Evolutionary conservation across 331 rosid species (phyloP), one percentile per base, ranked within the genome.

Genomic region (Malus hybrid): DNA sequence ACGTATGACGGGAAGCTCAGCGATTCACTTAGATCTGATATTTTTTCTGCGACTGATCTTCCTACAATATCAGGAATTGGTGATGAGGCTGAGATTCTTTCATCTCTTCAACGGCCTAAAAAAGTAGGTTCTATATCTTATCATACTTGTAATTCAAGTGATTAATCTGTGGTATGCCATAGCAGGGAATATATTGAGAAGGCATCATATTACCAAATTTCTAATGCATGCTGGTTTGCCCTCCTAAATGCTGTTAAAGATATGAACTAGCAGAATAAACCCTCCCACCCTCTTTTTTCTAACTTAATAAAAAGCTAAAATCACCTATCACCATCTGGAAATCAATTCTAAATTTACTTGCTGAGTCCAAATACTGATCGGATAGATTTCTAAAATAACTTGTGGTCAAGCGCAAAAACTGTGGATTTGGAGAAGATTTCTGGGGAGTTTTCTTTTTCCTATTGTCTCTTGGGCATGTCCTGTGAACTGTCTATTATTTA

Each of bases 81-180:
- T 52, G 99, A 94, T 27, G 99, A 92, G 88, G 99, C 99, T 79
- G 99, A 94, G 88, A 85, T 94, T 79, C 96, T 94, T 70, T 92
- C 99, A 20, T 94, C 99, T 73, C 99, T 94, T 84, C 99, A 94
- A 84, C 87, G 91, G 46, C 99, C 99, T 64, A 94, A 94, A 89
- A 94, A 92, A 80, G 99, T 92, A 80, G 11, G 96, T 74, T 72
- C 22, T 29, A 39, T 7, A 77, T 79, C 71, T 63, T 57, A 27
- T 64, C 15, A 63, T 61, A 18, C 32, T 65, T 77, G 36, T 54
- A 20, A 32, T 73, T 79, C 27, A 27, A 54, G 69, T 75, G 36
- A 34, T 80, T 69, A 60, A 19, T 36, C 69, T 79, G 27, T 65
- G 28, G 52, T 44, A 70, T 70, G 39, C 62, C 29, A 13, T 27